phyloP scores from a whole-genome alignment of 2,329 filamentous ascomycete genomes.

The Fusarium beomiforme region DNA sequence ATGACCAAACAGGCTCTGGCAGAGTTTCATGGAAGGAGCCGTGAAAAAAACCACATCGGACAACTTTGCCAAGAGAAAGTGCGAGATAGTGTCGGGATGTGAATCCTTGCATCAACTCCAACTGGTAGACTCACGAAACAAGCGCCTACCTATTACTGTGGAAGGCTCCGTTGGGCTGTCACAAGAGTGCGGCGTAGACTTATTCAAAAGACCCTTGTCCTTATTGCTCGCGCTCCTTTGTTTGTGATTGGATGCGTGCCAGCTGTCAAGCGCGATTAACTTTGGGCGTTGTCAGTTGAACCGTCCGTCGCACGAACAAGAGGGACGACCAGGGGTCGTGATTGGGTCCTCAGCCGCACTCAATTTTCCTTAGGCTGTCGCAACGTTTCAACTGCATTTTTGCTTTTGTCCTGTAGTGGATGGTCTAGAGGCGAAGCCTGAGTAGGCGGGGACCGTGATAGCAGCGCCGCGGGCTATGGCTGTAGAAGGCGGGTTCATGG shows the following conservation, averaged over 20 bases:
- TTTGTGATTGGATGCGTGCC: slow-evolving; percentile 5
- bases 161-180: background rate
- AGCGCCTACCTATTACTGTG: slow-evolving; percentile 3
- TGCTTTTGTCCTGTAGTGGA: background rate
- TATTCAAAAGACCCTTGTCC: slow-evolving; percentile 6
- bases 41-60: background rate
- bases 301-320: slow-evolving; percentile 6
- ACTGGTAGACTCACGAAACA: slow-evolving; percentile 24
- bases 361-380: background rate
- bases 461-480: background rate
- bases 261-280: slow-evolving; percentile 27
- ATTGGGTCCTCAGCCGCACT: slow-evolving; percentile 33
- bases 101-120: slow-evolving; percentile 1
- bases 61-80: background rate
- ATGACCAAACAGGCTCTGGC: background rate
- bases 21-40: background rate
- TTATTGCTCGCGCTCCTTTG: background rate
- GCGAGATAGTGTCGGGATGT: slow-evolving; percentile 6
- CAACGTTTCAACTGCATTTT: slow-evolving; percentile 29
- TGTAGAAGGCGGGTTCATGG: background rate
- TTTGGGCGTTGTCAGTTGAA: background rate
- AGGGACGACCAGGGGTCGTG: slow-evolving; percentile 1
- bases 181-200: slow-evolving; percentile 3
- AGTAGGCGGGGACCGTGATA: background rate
- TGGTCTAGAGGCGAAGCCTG: background rate